These are phyloP conservation scores for Trichomonascaceae sp. DNA, from an alignment of 1,139 yeast species.

Conservation along the genomic window DNA sequence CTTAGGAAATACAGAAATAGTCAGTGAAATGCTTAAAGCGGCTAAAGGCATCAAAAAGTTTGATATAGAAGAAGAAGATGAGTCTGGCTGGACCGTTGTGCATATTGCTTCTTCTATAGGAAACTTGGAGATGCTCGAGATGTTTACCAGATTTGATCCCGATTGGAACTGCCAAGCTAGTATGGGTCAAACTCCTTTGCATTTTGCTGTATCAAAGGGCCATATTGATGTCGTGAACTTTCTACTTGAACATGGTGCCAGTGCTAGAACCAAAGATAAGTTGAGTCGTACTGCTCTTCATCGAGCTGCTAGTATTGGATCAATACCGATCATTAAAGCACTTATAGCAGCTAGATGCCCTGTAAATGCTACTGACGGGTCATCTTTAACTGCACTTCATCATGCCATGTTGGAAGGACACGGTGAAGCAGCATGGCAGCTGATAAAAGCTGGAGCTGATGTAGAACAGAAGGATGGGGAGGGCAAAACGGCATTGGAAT, in stretches of 20 bases:
- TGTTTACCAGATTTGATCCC: conserved; percentile 39
- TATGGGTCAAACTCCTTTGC: conserved; percentile 70
- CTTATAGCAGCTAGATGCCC: conserved; percentile 55
- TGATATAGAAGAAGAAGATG: conserved; percentile 70
- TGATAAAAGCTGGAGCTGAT: conserved; percentile 68
- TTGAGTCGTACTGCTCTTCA: conserved; percentile 64
- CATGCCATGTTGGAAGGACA: conserved; percentile 92
- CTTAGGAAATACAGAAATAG: conserved; percentile 49
- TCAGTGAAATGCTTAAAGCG: conserved; percentile 44
- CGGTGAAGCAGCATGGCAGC: conserved; percentile 62
- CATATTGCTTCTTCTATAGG: conserved; percentile 82
- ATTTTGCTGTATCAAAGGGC: conserved; percentile 68
- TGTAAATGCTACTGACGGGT: conserved; percentile 58
- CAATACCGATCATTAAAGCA: conserved; percentile 45
- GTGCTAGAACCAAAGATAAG: conserved; percentile 60
- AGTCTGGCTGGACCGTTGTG: conserved; percentile 81
- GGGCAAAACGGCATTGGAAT: conserved; percentile 54
- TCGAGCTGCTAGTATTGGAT: conserved; percentile 80
- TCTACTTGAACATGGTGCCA: conserved; percentile 51
- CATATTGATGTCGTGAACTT: conserved; percentile 48
- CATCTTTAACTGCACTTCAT: conserved; percentile 84
- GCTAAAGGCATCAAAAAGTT: conserved; percentile 26
- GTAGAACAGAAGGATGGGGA: conserved; percentile 41
- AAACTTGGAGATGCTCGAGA: conserved; percentile 45
- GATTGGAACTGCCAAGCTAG: conserved; percentile 49